Percentiles rank a stretch among this genome's conserved stretches.
Evolutionary conservation across 108 stramenopile genomes (phyloP).

Genomic region (Cyclotella distinguenda): DNA sequence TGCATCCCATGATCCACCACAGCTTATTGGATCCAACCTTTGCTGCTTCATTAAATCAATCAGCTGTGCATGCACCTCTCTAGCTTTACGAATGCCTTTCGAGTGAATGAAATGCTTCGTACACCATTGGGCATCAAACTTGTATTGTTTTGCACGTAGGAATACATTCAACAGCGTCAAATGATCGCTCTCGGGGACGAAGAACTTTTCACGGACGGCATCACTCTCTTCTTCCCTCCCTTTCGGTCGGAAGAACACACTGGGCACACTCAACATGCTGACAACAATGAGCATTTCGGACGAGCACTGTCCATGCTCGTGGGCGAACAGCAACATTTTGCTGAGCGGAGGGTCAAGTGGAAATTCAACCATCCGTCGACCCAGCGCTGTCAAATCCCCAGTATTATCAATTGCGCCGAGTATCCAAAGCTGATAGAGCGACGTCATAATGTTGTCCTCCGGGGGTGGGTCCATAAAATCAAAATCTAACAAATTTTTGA

Average conservation of each 20-base stretch:
- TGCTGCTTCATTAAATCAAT: slow-evolving; percentile 97
- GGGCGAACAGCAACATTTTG: slow-evolving; percentile 96
- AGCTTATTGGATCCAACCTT: slow-evolving; percentile 74
- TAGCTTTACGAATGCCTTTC: slow-evolving; percentile 95
- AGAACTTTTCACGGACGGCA: slow-evolving; percentile 97
- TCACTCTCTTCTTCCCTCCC: slow-evolving; percentile 99
- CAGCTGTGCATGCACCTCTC: slow-evolving; percentile 95
- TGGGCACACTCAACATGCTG: slow-evolving; percentile 95
- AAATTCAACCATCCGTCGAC: slow-evolving; percentile 95
- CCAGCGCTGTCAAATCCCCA: slow-evolving; percentile 89
- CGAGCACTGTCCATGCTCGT: slow-evolving; percentile 85
- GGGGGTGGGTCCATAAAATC: slow-evolving; percentile 99
- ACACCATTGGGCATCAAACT: slow-evolving; percentile 94
- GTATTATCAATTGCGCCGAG: slow-evolving; percentile 96
- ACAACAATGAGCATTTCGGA: slow-evolving; percentile 95
- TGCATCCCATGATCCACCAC: slow-evolving; percentile 93
- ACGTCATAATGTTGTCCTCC: slow-evolving; percentile 95
- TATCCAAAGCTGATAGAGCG: slow-evolving; percentile 97
- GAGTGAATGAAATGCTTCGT: slow-evolving; percentile 95
- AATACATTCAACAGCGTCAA: slow-evolving; percentile 96
- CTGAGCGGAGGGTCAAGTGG: slow-evolving; percentile 96
- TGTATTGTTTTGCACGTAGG: slow-evolving; percentile 90
- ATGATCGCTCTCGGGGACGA: slow-evolving; percentile 99
- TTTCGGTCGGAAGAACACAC: slow-evolving; percentile 95
- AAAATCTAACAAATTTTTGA: slow-evolving; percentile 91